Evolutionary conservation across 208 protist species (phyloP), one percentile per base, ranked within the genome.

Genomic region (Leishmania martiniquensis): DNA sequence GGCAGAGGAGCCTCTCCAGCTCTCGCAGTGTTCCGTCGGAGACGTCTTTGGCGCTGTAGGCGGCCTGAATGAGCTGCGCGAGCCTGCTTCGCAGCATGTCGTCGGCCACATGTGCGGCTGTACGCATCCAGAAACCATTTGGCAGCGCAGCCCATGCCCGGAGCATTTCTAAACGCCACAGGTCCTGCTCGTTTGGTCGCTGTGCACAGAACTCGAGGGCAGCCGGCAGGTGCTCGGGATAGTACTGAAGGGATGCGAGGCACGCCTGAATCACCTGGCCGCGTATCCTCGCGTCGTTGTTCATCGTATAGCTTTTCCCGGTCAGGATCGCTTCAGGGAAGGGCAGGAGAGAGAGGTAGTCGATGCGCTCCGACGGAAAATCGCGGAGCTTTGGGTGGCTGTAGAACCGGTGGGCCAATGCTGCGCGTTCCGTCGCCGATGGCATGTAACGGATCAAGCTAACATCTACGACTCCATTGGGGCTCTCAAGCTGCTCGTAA

Each of bases 131-230:
- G 62, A 80, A 77, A 15, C 45, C 60, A 9, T 13, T 32, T 2
- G 80, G 77, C 2, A 88, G 74, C 1, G 34, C 66, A 2, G 32
- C 52, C 70, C 71, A 80, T 17, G 75, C 81, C 15, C 39, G 10
- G 13, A 78, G 73, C 75, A 88, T 78, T 22, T 71, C n/a, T 3
- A 1, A 7, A 20, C 67, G 69, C 65, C 76, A 88, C 32, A 65
- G 59, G 63, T 88, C 84, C 60, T 88, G 80, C 68, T 88, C 84
- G 4, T 88, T 85, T 1, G 49, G 67, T 2, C 84, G 84, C 42
- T 57, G 29, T 9, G 76, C 69, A 60, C 84, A 88, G 45, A 78
- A 85, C 20, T 80, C 66, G 2, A 88, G 81, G 15, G 77, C 77
- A 1, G 67, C 71, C 12, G 37, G 51, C 9, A 88, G 42, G 37